Evolutionary conservation across 352 stramenopile genomes (phyloP).

Genomic region (Phytophthora macrochlamydospora): DNA sequence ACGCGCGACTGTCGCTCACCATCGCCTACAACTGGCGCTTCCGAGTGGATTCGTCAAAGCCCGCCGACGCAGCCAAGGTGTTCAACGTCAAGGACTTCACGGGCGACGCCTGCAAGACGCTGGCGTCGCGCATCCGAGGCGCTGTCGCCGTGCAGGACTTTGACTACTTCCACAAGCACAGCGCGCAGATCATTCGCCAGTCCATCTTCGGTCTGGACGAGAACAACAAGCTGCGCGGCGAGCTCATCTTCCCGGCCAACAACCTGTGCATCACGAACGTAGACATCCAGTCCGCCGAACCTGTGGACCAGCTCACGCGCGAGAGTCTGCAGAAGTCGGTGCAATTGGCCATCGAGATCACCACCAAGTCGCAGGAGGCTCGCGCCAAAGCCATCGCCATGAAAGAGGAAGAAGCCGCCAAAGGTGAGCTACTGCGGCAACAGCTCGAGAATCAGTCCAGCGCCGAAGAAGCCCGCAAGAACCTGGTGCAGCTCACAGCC

Average conservation of each 20-base stretch:
- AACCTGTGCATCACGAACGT: conserved; percentile 85
- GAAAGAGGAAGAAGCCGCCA: conserved; percentile 84
- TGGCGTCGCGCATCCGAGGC: conserved; percentile 76
- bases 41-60: conserved; percentile 56
- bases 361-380: conserved; percentile 82
- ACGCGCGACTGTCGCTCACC: conserved; percentile 72
- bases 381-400: conserved; percentile 78
- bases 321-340: conserved; percentile 84
- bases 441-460: conserved; percentile 82
- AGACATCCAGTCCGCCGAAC: conserved; percentile 81
- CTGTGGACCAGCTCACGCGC: conserved; percentile 72
- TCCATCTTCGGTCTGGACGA: conserved; percentile 79
- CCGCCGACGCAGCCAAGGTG: conserved; percentile 64
- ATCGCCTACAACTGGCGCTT: conserved; percentile 90
- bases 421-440: conserved; percentile 71
- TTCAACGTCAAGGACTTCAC: conserved; percentile 88
- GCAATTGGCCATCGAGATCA: conserved; percentile 87
- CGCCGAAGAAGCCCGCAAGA: conserved; percentile 75
- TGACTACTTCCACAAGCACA: conserved; percentile 88
- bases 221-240: conserved; percentile 52
- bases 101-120: conserved; percentile 80
- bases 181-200: conserved; percentile 76
- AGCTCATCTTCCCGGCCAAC: conserved; percentile 74
- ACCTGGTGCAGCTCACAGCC: conserved; percentile 72
- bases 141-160: conserved; percentile 77